Conservation (phyloP, 1,284 basidiomycete species). For the Pseudozyma hubeiensis region DNA sequence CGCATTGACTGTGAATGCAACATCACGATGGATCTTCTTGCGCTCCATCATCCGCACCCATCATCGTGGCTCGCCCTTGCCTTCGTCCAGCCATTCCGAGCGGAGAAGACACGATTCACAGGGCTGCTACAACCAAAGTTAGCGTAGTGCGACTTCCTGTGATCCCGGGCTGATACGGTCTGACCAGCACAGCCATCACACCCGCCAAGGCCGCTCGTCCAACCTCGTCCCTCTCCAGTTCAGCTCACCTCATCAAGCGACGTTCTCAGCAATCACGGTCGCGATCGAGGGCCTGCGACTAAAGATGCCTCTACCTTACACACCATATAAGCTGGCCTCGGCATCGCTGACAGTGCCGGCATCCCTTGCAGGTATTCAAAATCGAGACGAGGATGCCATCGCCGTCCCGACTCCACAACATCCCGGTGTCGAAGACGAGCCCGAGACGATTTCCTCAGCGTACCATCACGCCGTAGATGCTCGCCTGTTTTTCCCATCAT, state of each 20-base stretch:
- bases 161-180: slow-evolving; percentile 1
- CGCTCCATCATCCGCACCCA: too few species aligned
- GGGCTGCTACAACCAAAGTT: too few species aligned
- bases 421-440: slow-evolving; percentile 32
- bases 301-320: slow-evolving; percentile 46
- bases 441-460: slow-evolving; percentile 22
- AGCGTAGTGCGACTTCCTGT: too few species aligned
- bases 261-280: background rate
- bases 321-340: slow-evolving; percentile 46
- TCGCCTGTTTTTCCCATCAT: slow-evolving; percentile 40
- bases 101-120: too few species aligned
- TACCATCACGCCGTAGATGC: slow-evolving; percentile 44
- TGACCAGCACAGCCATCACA: background rate
- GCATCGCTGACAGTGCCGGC: slow-evolving; percentile 34
- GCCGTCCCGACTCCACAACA: slow-evolving; percentile 49
- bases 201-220: background rate
- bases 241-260: background rate
- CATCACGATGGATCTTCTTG: too few species aligned
- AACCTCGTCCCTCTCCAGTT: background rate
- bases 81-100: too few species aligned
- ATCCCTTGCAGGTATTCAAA: slow-evolving; percentile 7
- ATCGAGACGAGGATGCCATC: slow-evolving; percentile 30
- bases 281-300: background rate
- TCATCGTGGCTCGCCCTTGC: too few species aligned
- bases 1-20: background rate